Evolutionary conservation across 139 green algal species (phyloP).

Genomic region (Nannochloris sp.): DNA sequence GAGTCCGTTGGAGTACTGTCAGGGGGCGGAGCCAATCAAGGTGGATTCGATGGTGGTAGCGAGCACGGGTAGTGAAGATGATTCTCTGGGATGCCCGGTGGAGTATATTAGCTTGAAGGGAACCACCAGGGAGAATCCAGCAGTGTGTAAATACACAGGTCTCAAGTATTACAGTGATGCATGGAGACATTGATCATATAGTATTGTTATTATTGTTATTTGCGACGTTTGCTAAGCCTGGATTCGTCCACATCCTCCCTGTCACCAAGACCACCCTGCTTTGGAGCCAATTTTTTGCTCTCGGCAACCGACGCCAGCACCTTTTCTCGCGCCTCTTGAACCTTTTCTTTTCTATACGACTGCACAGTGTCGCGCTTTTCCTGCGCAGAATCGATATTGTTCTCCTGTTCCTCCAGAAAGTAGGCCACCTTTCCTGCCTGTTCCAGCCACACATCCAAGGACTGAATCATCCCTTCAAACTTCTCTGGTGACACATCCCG

Average conservation of each 20-base stretch:
- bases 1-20: constrained; percentile 71
- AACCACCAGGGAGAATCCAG: constrained; percentile 68
- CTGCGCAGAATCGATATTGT: background rate
- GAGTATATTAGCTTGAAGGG: constrained; percentile 84
- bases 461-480: constrained; percentile 27
- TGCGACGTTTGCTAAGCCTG: too few relatives aligned
- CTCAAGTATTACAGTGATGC: constrained; percentile 35
- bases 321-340: constrained; percentile 3
- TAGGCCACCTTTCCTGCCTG: constrained; percentile 19
- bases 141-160: constrained; percentile 90
- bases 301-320: background rate
- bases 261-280: too few relatives aligned
- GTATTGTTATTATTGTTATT: too few relatives aligned
- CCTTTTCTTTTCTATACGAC: background rate
- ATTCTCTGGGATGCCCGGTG: constrained; percentile 68
- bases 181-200: constrained; percentile 13
- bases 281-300: too few relatives aligned
- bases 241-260: too few relatives aligned
- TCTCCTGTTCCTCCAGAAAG: constrained; percentile 1
- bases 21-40: constrained; percentile 64
- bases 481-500: constrained; percentile 51
- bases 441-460: constrained; percentile 41
- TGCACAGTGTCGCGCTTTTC: background rate
- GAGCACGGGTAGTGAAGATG: constrained; percentile 66
- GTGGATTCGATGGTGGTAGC: constrained; percentile 65